Conservation (phyloP, 106 monocot species). For the Vanilla planifolia region DNA sequence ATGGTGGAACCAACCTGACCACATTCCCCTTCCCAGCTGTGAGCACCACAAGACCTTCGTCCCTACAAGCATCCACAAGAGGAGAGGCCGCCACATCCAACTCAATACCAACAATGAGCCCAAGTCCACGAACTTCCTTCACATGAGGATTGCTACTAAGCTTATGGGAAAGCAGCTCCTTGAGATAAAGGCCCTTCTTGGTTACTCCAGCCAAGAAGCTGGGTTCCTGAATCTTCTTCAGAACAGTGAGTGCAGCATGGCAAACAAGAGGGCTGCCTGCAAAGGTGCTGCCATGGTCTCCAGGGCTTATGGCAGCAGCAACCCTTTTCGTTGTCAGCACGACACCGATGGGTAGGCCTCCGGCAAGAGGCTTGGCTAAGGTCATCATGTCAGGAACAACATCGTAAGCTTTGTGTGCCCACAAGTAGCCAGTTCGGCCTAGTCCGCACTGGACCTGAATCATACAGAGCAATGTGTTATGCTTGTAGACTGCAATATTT, state of each 20-base stretch:
- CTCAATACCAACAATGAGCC: conserved; percentile 78
- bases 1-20: conserved; percentile 75
- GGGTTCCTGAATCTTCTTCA: conserved; percentile 67
- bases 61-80: conserved; percentile 56
- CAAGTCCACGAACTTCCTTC: conserved; percentile 69
- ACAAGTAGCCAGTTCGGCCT: conserved; percentile 75
- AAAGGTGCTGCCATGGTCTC: conserved; percentile 86
- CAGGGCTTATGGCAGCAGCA: conserved; percentile 45
- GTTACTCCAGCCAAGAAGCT: conserved; percentile 49
- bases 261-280: conserved; percentile 73
- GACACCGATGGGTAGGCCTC: conserved; percentile 77
- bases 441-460: conserved; percentile 86
- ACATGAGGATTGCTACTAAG: conserved; percentile 43
- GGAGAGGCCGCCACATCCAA: conserved; percentile 59
- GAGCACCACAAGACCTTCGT: conserved; percentile 69
- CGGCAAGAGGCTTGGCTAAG: conserved; percentile 87
- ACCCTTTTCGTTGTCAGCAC: conserved; percentile 56
- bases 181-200: conserved; percentile 59
- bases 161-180: conserved; percentile 45
- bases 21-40: conserved; percentile 85
- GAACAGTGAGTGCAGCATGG: conserved; percentile 57
- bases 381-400: conserved; percentile 81
- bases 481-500: too few relatives aligned
- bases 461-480: too few relatives aligned
- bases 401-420: conserved; percentile 74